Percentiles rank a stretch among this genome's conserved stretches.
Evolutionary conservation across 352 stramenopile genomes (phyloP).

Genomic region (Blastocystis sp.): DNA sequence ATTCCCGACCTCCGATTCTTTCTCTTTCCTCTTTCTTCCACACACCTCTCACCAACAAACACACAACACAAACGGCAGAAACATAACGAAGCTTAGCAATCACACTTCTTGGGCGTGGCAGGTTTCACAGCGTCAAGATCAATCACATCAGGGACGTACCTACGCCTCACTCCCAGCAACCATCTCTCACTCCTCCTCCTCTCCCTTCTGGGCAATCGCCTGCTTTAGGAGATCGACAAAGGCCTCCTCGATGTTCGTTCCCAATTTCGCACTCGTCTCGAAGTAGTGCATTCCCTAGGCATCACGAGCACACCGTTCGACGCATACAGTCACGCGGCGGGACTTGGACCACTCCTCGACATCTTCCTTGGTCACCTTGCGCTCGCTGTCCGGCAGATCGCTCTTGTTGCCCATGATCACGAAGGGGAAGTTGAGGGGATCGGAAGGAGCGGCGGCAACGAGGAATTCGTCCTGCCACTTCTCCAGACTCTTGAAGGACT

Average conservation of each 20-base stretch:
- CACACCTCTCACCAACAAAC: neutral
- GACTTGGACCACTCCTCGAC: conserved; percentile 87
- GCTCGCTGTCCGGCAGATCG: conserved; percentile 81
- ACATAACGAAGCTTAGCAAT: conserved; percentile 38
- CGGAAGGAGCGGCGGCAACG: conserved; percentile 74
- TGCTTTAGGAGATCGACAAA: conserved; percentile 77
- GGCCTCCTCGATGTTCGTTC: conserved; percentile 90
- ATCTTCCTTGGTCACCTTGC: conserved; percentile 80
- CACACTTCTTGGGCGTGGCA: conserved; percentile 55
- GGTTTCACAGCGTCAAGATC: conserved; percentile 58
- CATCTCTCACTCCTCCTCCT: conserved; percentile 56
- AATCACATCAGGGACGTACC: conserved; percentile 63
- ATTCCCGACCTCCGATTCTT: too few relatives aligned
- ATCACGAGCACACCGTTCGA: neutral
- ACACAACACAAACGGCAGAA: neutral
- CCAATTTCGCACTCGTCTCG: conserved; percentile 94
- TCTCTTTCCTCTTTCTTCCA: too few relatives aligned
- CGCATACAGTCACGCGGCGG: conserved; percentile 76
- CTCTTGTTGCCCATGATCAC: conserved; percentile 98
- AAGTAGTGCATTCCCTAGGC: conserved; percentile 87
- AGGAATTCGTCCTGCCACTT: conserved; percentile 96
- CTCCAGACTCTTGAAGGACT: conserved; percentile 94
- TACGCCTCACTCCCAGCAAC: neutral
- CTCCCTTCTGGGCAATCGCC: conserved; percentile 59
- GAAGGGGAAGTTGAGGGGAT: conserved; percentile 91